These are phyloP conservation scores for Pythium aphanidermatum DNA, from an alignment of 352 stramenopile species.

Conservation along the genomic window DNA sequence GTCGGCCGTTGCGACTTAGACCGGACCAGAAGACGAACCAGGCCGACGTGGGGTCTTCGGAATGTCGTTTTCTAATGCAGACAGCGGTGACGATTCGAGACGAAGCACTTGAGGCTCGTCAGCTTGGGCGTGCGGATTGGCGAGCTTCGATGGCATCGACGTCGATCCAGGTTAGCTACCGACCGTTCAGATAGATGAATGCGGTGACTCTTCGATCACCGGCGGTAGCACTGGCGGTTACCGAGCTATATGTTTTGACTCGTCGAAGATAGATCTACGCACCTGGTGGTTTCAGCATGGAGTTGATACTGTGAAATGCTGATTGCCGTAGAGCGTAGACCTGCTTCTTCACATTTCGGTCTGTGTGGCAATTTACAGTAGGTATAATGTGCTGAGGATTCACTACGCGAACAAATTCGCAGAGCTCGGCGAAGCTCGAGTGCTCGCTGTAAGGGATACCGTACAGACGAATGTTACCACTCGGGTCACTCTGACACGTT, in stretches of 20 bases:
- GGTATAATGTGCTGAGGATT: constrained; percentile 89
- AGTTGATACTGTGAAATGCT: constrained; percentile 55
- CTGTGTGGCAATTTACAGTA: constrained; percentile 83
- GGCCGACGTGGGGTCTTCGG: constrained; percentile 26
- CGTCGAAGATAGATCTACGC: no score
- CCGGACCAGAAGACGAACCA: constrained; percentile 40
- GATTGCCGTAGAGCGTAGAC: constrained; percentile 55
- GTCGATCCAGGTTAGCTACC: no score
- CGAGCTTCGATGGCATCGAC: no score
- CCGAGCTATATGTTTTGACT: no score
- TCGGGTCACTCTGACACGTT: constrained; percentile 71
- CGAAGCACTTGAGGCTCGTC: constrained; percentile 47
- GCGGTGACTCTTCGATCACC: no score
- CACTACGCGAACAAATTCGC: constrained; percentile 86
- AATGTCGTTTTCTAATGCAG: background rate
- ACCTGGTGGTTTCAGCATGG: constrained; percentile 44
- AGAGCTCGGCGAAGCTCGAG: constrained; percentile 93
- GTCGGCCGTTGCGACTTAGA: constrained; percentile 47
- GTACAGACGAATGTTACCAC: constrained; percentile 87
- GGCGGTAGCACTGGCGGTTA: no score
- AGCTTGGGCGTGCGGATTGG: no score
- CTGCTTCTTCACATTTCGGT: constrained; percentile 63
- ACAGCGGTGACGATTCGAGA: constrained; percentile 23
- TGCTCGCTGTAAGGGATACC: constrained; percentile 97
- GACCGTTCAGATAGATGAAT: no score